Base-by-base conservation (phyloP, 768 basidiomycete species). In the Macrolepiota albuminosa region DNA sequence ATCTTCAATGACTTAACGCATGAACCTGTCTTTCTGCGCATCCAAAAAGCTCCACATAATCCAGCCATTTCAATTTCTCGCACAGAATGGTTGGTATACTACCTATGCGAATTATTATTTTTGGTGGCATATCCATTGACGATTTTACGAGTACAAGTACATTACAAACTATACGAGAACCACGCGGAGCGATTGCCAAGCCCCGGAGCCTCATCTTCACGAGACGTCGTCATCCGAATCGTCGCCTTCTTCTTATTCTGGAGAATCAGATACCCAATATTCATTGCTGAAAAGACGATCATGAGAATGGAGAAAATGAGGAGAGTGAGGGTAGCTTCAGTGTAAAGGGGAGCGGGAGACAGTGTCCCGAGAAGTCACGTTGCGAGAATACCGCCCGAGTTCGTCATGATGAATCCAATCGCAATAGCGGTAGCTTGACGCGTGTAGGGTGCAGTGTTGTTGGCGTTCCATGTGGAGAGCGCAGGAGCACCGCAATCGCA, bases 341-440 rank as follows among this genome's bases (percentile, higher is more conserved):
- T 76, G 65, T 85, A 86, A 14, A 73, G 62, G 9, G 84, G 84
- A 1, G 79, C 71, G 0, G 78, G 71, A 3, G 81, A 83, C 13
- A 85, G 67, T 4, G 73, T 64, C 11, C 83, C 84, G 34, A 85
- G 68, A 9, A 85, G 76, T 84, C 84, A 86, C 0, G 83, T 86
- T 0, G 79, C 76, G 37, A 86, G 78, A 50, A 87, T 85, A 2
- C 84, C 84, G 11, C 84, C 84, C 0, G 77, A 72, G 65, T 86
- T 86, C 26, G 81, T 81, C 75, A 81, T 76, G 63, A 82, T 81
- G 62, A 84, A 82, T 1, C 78, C 78, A 29, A 85, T 75, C 18
- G 84, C 85, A 54, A 86, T 75, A 37, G 80, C 74, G 0, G 85
- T 84, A 1, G 84, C 86, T 18, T 85, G 79, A 33, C 84, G 75